A percentile compares a stretch with the other conserved stretches of the same genome.
These are phyloP conservation scores for Penicillium sp. DNA, from an alignment of 2,329 filamentous ascomycete genomes.

Conservation along the genomic window DNA sequence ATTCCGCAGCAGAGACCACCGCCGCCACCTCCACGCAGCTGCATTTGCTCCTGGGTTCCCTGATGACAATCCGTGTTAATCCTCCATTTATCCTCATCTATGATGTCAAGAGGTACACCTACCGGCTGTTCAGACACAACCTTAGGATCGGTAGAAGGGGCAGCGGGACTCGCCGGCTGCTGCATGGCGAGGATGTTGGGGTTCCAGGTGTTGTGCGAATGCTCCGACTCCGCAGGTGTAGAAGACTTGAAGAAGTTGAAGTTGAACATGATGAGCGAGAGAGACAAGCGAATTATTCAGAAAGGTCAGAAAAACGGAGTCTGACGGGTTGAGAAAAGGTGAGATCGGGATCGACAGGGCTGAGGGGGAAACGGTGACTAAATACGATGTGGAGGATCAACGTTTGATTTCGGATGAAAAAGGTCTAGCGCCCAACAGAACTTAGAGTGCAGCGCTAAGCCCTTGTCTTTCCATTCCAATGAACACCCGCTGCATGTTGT, in stretches of 20 bases:
- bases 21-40: slow-evolving; percentile 30
- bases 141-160: slow-evolving; percentile 22
- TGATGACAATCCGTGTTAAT: slow-evolving; percentile 7
- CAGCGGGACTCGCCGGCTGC: slow-evolving; percentile 29
- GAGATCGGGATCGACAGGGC: background rate
- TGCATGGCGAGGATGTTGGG: slow-evolving; percentile 30
- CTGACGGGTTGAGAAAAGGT: no score
- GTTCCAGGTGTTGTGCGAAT: slow-evolving; percentile 23
- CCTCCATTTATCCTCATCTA: background rate
- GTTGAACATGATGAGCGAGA: slow-evolving; percentile 23
- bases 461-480: slow-evolving; percentile 2
- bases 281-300: background rate
- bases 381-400: background rate
- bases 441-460: background rate
- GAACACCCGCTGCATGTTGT: slow-evolving; percentile 1
- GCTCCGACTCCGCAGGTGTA: slow-evolving; percentile 21
- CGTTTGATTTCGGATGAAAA: background rate
- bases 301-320: background rate
- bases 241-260: slow-evolving; percentile 33
- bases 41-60: slow-evolving; percentile 26
- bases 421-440: no score
- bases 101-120: slow-evolving; percentile 4
- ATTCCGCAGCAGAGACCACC: slow-evolving; percentile 34
- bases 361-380: background rate
- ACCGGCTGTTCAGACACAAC: slow-evolving; percentile 30